Base-by-base conservation (phyloP, 495 filamentous ascomycete species). In the Xylaria intraflava region DNA sequence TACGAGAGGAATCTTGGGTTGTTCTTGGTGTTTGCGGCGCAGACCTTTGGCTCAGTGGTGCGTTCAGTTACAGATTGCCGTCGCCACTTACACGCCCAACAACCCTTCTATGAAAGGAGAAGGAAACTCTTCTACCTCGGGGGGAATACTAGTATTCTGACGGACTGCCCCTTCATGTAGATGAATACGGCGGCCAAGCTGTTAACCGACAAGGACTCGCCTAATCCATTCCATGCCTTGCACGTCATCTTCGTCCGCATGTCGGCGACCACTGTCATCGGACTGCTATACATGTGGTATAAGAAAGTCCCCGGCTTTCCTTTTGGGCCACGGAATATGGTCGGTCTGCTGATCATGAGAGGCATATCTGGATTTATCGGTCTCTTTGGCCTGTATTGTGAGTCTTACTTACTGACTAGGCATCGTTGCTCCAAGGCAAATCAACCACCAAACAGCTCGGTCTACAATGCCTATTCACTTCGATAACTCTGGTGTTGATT, bases 181-280 rank as follows among this genome's bases (percentile, higher is more conserved):
- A 92, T 92, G 88, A 86, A 84, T 59, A 78, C 87, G 3, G 80
- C 83, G 52, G 85, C 85, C 0, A 75, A 87, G 49, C 55, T 87
- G 6, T 64, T 90, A 36, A 85, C 87, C 60, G 77, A 81, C 26
- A 58, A 60, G 24, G 62, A 60, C 20, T 84, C 82, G 14, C 69
- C 77, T 30, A 78, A 76, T 0, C 40, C 24, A 24, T 81, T 88
- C 68, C 79, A 90, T 71, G 83, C 86, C 12, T 82, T 89, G 57
- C 84, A 93, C 79, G 84, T 94, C 45, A 77, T 93, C 42, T 90
- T 92, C 65, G 85, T 80, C 5, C 79, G 89, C 36, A 90, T 90
- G 85, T 73, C 77, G 30, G 85, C 89, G 45, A 93, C 88, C 0
- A 69, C 82, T 2, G 39, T 86, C 9, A 69, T 87, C 26, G 81